These are phyloP conservation scores for Candida tammaniensis DNA, from an alignment of 805 yeast genomes.

Conservation along the genomic window DNA sequence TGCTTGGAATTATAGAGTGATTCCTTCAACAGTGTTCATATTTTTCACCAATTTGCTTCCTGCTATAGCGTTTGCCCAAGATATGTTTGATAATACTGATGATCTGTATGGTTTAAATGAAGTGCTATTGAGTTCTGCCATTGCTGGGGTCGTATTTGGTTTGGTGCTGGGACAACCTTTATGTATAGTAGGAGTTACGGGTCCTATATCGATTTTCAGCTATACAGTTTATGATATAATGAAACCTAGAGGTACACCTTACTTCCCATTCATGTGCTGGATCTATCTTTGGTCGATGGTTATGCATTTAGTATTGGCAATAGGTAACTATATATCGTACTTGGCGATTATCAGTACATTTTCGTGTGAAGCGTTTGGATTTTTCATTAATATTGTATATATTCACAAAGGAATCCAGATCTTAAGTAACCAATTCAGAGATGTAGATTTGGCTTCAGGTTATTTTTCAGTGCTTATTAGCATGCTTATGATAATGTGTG, in stretches of 20 bases:
- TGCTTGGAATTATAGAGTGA: slow-evolving; percentile 79
- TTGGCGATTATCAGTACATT: slow-evolving; percentile 72
- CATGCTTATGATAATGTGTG: slow-evolving; percentile 72
- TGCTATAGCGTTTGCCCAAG: slow-evolving; percentile 94
- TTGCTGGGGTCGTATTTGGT: slow-evolving; percentile 90
- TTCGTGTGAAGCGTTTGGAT: slow-evolving; percentile 91
- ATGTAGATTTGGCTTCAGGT: slow-evolving; percentile 45
- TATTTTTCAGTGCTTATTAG: slow-evolving; percentile 76
- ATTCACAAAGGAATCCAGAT: slow-evolving; percentile 90
- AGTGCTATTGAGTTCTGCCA: slow-evolving; percentile 74
- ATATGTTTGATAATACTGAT: slow-evolving; percentile 89
- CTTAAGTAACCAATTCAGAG: slow-evolving; percentile 62
- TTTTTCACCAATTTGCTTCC: slow-evolving; percentile 90
- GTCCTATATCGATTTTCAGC: slow-evolving; percentile 89
- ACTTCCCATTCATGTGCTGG: slow-evolving; percentile 96
- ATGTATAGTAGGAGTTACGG: slow-evolving; percentile 95
- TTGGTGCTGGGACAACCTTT: slow-evolving; percentile 85
- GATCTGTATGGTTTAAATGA: slow-evolving; percentile 91
- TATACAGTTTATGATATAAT: slow-evolving; percentile 82
- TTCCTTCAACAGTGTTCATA: slow-evolving; percentile 79
- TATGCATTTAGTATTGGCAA: slow-evolving; percentile 71
- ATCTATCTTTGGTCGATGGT: slow-evolving; percentile 87
- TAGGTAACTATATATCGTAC: slow-evolving; percentile 63
- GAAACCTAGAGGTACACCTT: slow-evolving; percentile 51
- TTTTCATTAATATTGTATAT: slow-evolving; percentile 84